A percentile compares a stretch with the other conserved stretches of the same genome.
Conservation (phyloP, 768 basidiomycete species). For the Podaxis sp. region DNA sequence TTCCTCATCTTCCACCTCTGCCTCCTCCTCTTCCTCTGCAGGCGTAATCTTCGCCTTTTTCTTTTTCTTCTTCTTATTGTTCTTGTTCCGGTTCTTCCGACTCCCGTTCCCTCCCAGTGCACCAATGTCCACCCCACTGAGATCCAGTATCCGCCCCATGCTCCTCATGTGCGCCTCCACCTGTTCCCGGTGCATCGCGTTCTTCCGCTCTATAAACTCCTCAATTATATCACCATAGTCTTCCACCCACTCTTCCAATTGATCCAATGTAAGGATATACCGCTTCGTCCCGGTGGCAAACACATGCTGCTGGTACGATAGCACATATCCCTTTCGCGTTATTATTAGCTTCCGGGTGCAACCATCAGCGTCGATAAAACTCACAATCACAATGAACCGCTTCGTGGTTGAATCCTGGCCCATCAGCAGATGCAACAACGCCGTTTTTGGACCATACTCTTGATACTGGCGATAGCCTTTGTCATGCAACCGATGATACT, state of each 20-base stretch:
- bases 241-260: constrained; percentile 12
- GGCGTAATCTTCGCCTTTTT: neutral
- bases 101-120: neutral
- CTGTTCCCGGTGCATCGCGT: constrained; percentile 11
- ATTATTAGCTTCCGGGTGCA: neutral
- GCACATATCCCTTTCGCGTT: constrained; percentile 9
- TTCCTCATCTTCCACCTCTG: neutral
- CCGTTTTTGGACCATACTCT: constrained; percentile 11
- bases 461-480: constrained; percentile 11
- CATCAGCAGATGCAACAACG: constrained; percentile 10
- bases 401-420: constrained; percentile 12
- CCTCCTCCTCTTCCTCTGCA: neutral
- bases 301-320: constrained; percentile 13
- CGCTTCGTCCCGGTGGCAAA: constrained; percentile 13
- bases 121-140: constrained; percentile 10
- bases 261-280: constrained; percentile 9
- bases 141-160: constrained; percentile 7
- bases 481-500: constrained; percentile 12
- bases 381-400: constrained; percentile 11
- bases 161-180: constrained; percentile 12
- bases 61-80: constrained; percentile 11
- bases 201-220: constrained; percentile 13
- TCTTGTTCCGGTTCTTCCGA: constrained; percentile 5
- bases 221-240: constrained; percentile 11
- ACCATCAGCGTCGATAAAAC: neutral